These are phyloP conservation scores for Ophiostoma sp. DNA, from an alignment of 2,329 filamentous ascomycete genomes.

Conservation along the genomic window DNA sequence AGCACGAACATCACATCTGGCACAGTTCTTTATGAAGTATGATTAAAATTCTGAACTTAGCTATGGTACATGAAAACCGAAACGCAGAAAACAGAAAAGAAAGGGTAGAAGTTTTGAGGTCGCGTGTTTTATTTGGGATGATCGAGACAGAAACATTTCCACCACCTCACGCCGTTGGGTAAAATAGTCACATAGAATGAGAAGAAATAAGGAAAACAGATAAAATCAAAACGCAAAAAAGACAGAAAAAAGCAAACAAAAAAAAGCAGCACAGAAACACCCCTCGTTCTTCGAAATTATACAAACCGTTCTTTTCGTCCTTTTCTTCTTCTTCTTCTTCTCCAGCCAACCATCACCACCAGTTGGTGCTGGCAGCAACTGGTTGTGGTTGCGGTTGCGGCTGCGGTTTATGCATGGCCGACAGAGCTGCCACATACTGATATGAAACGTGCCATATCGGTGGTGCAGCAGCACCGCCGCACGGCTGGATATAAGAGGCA, in stretches of 20 bases:
- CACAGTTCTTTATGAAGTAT: background rate
- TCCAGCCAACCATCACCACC: conserved; percentile 10
- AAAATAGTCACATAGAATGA: conserved; percentile 15
- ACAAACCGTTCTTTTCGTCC: background rate
- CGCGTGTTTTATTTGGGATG: conserved; percentile 9
- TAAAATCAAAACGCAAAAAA: background rate
- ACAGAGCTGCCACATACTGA: background rate
- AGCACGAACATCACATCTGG: background rate
- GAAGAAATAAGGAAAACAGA: background rate
- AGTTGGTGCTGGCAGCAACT: background rate
- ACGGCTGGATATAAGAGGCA: background rate
- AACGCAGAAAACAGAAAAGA: conserved; percentile 3
- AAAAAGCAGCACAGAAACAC: background rate
- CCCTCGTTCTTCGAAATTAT: background rate
- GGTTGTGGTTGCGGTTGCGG: background rate
- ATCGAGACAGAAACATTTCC: background rate
- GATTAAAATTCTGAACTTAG: conserved; percentile 23
- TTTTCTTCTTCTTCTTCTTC: conserved; percentile 7
- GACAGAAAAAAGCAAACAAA: background rate
- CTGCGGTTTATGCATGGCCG: background rate
- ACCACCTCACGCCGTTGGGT: conserved; percentile 21
- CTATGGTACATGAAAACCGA: conserved; percentile 27
- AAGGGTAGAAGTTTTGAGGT: background rate
- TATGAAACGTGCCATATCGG: background rate
- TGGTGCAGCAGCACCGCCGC: background rate